Evolutionary conservation across 768 basidiomycete species (phyloP).

Genomic region (Cyclocybe cylindracea): DNA sequence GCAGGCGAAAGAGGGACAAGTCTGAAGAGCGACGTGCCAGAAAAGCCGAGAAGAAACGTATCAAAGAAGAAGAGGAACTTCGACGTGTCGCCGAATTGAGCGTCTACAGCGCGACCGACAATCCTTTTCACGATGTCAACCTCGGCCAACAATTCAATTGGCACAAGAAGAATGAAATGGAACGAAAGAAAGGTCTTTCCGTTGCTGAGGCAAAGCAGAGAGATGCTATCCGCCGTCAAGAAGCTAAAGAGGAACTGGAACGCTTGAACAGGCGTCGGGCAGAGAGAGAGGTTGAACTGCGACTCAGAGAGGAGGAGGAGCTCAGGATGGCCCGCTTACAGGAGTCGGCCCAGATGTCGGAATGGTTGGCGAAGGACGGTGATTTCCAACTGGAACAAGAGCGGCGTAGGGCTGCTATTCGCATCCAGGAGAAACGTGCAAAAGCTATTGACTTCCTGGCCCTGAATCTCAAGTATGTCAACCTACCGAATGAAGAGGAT

Average conservation of each 20-base stretch:
- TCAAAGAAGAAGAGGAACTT: constrained; percentile 85
- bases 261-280: constrained; percentile 87
- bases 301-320: constrained; percentile 91
- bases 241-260: constrained; percentile 95
- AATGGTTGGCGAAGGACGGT: constrained; percentile 96
- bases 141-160: constrained; percentile 96
- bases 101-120: constrained; percentile 95
- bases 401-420: constrained; percentile 84
- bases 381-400: constrained; percentile 98
- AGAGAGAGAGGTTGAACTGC: constrained; percentile 88
- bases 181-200: constrained; percentile 83
- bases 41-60: constrained; percentile 85
- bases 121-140: constrained; percentile 98
- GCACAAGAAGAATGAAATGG: constrained; percentile 99
- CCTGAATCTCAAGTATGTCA: constrained; percentile 92
- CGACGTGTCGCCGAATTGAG: constrained; percentile 93
- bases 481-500: constrained; percentile 66
- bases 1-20: constrained; percentile 81
- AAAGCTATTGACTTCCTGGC: constrained; percentile 99
- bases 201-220: constrained; percentile 75
- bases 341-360: constrained; percentile 97
- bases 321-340: constrained; percentile 83
- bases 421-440: constrained; percentile 93
- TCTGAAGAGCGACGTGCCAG: constrained; percentile 84
- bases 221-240: constrained; percentile 80